Conservation (phyloP, 352 stramenopile species). For the Pythium brachiatum region DNA sequence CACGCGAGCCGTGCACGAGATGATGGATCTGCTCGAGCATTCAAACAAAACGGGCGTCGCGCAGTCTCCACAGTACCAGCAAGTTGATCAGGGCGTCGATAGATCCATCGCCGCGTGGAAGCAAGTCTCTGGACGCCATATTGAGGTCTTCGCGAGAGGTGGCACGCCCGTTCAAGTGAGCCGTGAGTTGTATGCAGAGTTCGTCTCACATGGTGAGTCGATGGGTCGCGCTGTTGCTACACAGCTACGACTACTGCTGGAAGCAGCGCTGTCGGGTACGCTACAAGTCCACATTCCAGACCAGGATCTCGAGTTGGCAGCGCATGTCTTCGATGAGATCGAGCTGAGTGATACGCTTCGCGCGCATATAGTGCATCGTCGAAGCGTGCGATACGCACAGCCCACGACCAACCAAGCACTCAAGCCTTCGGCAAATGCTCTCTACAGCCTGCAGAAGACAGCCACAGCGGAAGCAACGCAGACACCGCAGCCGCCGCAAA, state of each 20-base stretch:
- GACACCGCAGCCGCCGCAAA: no score
- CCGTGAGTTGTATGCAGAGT: neutral
- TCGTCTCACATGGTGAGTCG: neutral
- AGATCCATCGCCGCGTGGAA: neutral
- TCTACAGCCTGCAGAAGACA: no score
- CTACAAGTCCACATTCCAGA: neutral
- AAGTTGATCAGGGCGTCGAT: neutral
- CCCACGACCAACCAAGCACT: no score
- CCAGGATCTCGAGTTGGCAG: neutral
- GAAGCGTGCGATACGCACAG: no score
- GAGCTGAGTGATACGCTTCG: neutral
- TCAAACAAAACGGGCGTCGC: neutral
- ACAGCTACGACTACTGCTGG: neutral
- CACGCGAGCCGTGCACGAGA: neutral
- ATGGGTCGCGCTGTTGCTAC: neutral
- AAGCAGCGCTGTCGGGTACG: neutral
- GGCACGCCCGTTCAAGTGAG: neutral
- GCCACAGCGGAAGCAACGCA: no score
- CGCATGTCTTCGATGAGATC: neutral
- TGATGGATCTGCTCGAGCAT: neutral
- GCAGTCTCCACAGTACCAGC: neutral
- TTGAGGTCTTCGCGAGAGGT: neutral
- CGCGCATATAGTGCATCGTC: neutral
- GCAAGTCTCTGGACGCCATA: neutral
- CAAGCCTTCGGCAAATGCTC: no score